These are phyloP conservation scores for Pseudogymnoascus sp. DNA, from an alignment of 2,329 filamentous ascomycete genomes.

Conservation along the genomic window DNA sequence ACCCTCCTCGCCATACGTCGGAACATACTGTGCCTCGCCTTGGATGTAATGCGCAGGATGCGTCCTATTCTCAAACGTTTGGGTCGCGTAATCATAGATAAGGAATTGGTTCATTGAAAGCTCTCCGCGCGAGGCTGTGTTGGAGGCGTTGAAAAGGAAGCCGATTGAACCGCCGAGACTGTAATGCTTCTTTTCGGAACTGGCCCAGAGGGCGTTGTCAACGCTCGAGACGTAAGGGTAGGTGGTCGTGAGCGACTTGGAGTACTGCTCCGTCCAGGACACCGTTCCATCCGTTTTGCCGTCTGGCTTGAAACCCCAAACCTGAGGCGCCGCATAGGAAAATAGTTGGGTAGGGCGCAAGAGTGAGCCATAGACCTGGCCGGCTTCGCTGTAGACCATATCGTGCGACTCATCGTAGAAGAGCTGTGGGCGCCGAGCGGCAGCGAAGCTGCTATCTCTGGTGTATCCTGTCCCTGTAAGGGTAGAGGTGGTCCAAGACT, in stretches of 20 bases:
- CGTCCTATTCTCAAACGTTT: slow-evolving; percentile 9
- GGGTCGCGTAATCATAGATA: not conserved
- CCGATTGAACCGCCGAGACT: slow-evolving; percentile 2
- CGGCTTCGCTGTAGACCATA: not conserved
- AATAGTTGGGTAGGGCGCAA: not conserved
- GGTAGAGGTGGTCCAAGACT: slow-evolving; percentile 15
- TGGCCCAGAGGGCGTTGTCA: not conserved
- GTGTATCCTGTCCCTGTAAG: not conserved
- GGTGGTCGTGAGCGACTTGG: not conserved
- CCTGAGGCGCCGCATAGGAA: not conserved
- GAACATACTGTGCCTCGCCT: slow-evolving; percentile 12
- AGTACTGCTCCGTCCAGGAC: not conserved
- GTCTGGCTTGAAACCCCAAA: slow-evolving; percentile 1
- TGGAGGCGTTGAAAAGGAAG: not conserved
- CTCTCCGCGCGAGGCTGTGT: not conserved
- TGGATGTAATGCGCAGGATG: not conserved
- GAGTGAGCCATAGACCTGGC: not conserved
- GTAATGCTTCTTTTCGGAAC: not conserved
- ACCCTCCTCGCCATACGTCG: slow-evolving; percentile 13
- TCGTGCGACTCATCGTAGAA: slow-evolving; percentile 2
- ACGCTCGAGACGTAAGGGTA: not conserved
- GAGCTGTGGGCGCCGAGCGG: not conserved
- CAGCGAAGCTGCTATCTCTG: not conserved
- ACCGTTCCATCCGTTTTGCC: not conserved
- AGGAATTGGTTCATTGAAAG: slow-evolving; percentile 3